Evolutionary conservation across 176 grass and related monocot genomes (phyloP).

Genomic region (Raddia distichophylla): DNA sequence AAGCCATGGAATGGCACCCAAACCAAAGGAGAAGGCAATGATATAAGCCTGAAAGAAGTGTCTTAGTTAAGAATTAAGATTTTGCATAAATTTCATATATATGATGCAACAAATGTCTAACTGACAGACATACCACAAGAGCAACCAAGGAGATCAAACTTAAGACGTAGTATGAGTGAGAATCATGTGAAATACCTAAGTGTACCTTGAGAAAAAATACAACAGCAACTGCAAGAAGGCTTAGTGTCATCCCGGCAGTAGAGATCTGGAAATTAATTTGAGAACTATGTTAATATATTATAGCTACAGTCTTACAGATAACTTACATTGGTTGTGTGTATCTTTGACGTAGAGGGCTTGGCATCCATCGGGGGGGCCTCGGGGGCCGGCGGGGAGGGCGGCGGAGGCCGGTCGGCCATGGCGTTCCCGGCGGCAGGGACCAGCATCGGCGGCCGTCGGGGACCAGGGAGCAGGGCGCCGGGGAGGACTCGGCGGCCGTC

Average conservation of each 20-base stretch:
- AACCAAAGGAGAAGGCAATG: constrained; percentile 76
- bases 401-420: too few species aligned
- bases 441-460: too few species aligned
- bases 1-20: constrained; percentile 97
- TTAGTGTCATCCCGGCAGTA: constrained; percentile 62
- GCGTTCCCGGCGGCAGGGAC: too few species aligned
- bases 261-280: constrained; percentile 63
- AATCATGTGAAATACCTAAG: constrained; percentile 46
- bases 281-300: constrained; percentile 8
- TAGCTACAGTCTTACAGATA: constrained; percentile 1
- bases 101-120: background rate
- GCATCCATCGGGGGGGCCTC: too few species aligned
- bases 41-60: constrained; percentile 67
- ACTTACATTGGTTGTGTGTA: background rate
- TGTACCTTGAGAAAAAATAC: constrained; percentile 89
- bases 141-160: constrained; percentile 83
- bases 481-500: too few species aligned
- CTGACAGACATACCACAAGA: constrained; percentile 67
- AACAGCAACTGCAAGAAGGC: constrained; percentile 83
- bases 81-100: background rate
- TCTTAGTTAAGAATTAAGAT: constrained; percentile 18
- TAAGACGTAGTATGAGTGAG: constrained; percentile 58
- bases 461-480: too few species aligned
- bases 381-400: too few species aligned
- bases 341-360: too few species aligned